These are phyloP conservation scores for Dryas integrifolia DNA, from an alignment of 331 rosid genomes.

Conservation along the genomic window DNA sequence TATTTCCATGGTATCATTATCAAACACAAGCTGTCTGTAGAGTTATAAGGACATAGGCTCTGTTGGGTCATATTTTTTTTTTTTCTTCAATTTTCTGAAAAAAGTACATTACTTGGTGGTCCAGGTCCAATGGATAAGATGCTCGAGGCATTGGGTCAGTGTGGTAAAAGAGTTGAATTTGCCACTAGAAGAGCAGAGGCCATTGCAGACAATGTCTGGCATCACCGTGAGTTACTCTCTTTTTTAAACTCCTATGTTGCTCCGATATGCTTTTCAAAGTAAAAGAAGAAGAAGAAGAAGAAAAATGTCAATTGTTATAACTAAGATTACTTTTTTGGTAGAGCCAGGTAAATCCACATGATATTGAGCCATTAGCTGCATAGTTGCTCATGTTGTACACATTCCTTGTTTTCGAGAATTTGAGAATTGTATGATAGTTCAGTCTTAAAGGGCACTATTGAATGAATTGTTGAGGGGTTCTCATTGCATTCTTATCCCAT, in stretches of 20 bases:
- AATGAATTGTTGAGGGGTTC: no score
- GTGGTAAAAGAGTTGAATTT: constrained; percentile 50
- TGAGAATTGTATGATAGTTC: background rate
- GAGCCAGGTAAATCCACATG: background rate
- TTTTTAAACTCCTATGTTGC: background rate
- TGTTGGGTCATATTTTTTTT: background rate
- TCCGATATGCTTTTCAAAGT: background rate
- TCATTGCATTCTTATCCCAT: no score
- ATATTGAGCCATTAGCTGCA: background rate
- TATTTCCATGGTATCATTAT: background rate
- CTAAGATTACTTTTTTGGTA: background rate
- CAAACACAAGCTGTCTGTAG: background rate
- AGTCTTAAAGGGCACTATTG: no score
- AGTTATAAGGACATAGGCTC: background rate
- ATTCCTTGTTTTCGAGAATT: background rate
- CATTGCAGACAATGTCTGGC: constrained; percentile 52
- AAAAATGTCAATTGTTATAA: background rate
- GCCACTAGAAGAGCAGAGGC: constrained; percentile 58
- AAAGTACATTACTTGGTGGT: background rate
- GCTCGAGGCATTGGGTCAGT: constrained; percentile 36
- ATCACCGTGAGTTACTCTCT: constrained; percentile 57
- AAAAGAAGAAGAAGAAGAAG: background rate
- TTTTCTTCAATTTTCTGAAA: no score
- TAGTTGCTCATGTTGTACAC: background rate
- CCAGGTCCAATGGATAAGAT: constrained; percentile 45